Evolutionary conservation across 2,329 filamentous ascomycete species (phyloP), one percentile per base, ranked within the genome.

Genomic region (Raffaelea albimanens): DNA sequence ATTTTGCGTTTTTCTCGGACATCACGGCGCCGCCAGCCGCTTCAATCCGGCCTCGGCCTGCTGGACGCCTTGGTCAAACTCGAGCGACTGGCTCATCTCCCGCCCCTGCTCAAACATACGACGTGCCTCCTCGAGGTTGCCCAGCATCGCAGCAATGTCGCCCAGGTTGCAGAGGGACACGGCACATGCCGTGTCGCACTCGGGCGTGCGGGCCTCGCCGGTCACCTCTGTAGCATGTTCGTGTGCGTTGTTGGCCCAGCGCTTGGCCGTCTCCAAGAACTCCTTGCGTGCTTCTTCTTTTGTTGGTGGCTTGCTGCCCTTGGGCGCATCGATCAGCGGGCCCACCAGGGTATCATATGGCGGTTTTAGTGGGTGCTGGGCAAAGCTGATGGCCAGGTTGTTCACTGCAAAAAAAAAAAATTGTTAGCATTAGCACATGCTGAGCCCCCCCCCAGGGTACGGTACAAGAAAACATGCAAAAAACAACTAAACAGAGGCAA

Each of bases 161-260:
- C 82, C 91, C 46, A 95, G 76, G 60, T 94, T 95, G 63, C 87
- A 85, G n/a, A 86, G 80, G 8, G 90, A 85, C 5, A 84, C 85
- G 2, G 84, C 85, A 59, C 90, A 96, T 2, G 84, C 87, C 48
- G 84, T 65, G 61, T 95, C 88, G 59, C 91, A 96, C 59, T 95
- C 87, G 44, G 82, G 73, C 2, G 80, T 86, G 38, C 87, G 73
- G 3, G 79, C 69, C 1, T 85, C 78, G 4, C 82, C 77, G 47
- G 73, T 66, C 39, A 94, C 82, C 23, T 78, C 75, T 8, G 71
- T 71, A 2, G 83, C 80, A 48, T 88, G 76, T 20, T 73, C 70
- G 31, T 90, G 67, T 3, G 89, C 85, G 59, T 91, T 91, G 45
- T 76, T 68, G 5, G 87, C 86, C 90, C 90, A 96, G 54, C 80